Base-by-base conservation (phyloP, 768 basidiomycete species). In the Pulveroboletus sp. region DNA sequence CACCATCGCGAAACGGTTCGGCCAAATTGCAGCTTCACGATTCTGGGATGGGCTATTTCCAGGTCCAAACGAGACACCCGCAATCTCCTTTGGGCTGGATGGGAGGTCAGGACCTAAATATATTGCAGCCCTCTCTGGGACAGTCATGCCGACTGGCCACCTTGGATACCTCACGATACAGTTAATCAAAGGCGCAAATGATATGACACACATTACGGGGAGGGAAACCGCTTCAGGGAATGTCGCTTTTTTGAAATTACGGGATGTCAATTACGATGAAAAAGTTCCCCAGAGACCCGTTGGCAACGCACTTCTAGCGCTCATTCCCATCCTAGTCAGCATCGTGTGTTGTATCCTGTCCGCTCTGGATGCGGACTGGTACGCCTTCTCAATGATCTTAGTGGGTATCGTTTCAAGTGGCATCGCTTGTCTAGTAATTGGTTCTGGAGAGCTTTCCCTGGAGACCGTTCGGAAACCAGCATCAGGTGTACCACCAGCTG, bases 381-480 rank as follows among this genome's bases (percentile, higher is more conserved):
- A 36, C 38, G 47, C 46, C 28, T 69, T 67, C 46, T 39, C 60
- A 0, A 64, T 69, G 59, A 70, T 72, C 40, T 50, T 67, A 0
- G 57, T 68, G 13, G 70, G 70, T 2, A 66, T 71, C 39, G 1
- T 71, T 21, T 60, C 64, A 46, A 71, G 54, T 39, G 71, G 71
- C 1, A 21, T 67, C 10, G 49, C 65, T 6, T 64, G 62, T 38
- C 39, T 62, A 3, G 58, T 65, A 8, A 63, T 69, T 11, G 68
- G 68, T 18, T 66, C 66, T 13, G 68, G 67, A 39, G 39, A 43
- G 15, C 50, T 69, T 24, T 37, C 38, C 11, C 47, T 68, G 15
- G 35, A 51, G 5, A 53, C 42, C 11, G 57, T 58, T 39, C 41
- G 27, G 38, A 39, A 26, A 10, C 62, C 69, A 3, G 61, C 69